Evolutionary conservation across 2,329 filamentous ascomycete genomes (phyloP), one percentile per base, ranked within the genome.

Genomic region (Fusarium sp.): DNA sequence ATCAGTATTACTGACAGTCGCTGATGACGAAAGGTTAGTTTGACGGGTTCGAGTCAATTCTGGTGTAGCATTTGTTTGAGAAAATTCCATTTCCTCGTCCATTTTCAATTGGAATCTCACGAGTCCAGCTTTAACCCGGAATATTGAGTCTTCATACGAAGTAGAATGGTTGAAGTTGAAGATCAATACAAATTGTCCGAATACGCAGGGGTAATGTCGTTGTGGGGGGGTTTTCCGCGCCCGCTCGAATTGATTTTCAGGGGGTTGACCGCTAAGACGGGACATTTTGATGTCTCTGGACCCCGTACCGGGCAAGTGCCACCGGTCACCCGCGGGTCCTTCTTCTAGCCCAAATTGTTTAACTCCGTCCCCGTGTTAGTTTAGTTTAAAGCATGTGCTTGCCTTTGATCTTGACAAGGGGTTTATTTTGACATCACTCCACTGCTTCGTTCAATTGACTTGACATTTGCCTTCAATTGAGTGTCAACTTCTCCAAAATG

Each of bases 401-500:
- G 49, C 15, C 32, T 38, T 25, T 40, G 18, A 20, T 38, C 43
- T 47, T 56, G 41, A 46, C 51, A 44, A 34, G 38, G 54, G 29
- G 38, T 40, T 56, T 61, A 24, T 40, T 47, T 54, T 44, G 41
- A 44, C 25, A 56, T 60, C 54, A 49, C 51, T 57, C 70, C 67
- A 71, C 67, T 58, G 24, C 65, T 47, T 51, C 52, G 40, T 47
- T 45, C 45, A 64, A 71, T 69, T 67, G 55, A 44, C 41, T 34
- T 29, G 8, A n/a, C 30, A 27, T 6, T 13, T 40, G 16, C 24
- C 34, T 29, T 40, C 30, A 13, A 24, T 52, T 58, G 55, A 58
- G 27, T 34, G 27, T 41, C n/a, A 16, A 32, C 27, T 41, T 8
- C 11, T 8, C 29, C 25, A 60, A 74, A 43, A 80, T 80, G 78